A percentile compares a stretch with the other conserved stretches of the same genome.
Evolutionary conservation across 2,329 filamentous ascomycete species (phyloP).

Genomic region (Trichocomaceae sp.): DNA sequence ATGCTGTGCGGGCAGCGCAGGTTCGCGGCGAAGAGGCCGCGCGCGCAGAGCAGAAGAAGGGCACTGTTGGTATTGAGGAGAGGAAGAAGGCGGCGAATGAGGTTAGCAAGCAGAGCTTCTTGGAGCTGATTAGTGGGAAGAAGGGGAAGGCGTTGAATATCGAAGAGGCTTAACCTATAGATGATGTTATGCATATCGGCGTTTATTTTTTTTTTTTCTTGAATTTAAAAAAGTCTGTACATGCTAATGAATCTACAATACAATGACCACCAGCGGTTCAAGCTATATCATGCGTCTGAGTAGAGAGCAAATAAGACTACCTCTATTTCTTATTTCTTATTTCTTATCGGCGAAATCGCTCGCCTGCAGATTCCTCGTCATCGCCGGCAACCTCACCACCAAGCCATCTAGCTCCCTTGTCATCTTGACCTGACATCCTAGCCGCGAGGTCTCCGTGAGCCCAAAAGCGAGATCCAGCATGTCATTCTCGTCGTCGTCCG

Average conservation of each 20-base stretch:
- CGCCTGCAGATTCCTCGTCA: slow-evolving; percentile 93
- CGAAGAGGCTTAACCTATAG: slow-evolving; percentile 40
- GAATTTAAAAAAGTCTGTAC: no score
- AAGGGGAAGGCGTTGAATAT: slow-evolving; percentile 45
- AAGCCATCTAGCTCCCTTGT: slow-evolving; percentile 81
- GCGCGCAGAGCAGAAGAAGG: slow-evolving; percentile 57
- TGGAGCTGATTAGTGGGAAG: slow-evolving; percentile 68
- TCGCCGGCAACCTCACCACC: slow-evolving; percentile 75
- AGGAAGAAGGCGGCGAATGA: slow-evolving; percentile 86
- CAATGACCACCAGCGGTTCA: background rate
- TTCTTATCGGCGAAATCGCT: slow-evolving; percentile 68
- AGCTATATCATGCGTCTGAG: slow-evolving; percentile 2
- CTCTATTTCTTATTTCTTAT: slow-evolving; percentile 32
- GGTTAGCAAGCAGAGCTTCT: slow-evolving; percentile 94
- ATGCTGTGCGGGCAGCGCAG: slow-evolving; percentile 87
- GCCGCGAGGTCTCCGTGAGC: slow-evolving; percentile 71
- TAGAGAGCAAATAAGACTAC: slow-evolving; percentile 6
- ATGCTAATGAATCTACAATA: slow-evolving; percentile 13
- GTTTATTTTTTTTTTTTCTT: no score
- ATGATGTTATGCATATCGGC: slow-evolving; percentile 19
- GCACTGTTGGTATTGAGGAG: slow-evolving; percentile 70
- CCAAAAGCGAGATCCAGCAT: slow-evolving; percentile 90
- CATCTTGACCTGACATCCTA: slow-evolving; percentile 92
- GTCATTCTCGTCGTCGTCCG: slow-evolving; percentile 76
- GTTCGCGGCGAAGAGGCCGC: slow-evolving; percentile 77